These are phyloP conservation scores for Gossypium sturtianum DNA, from an alignment of 345 rosid genomes.

Conservation along the genomic window DNA sequence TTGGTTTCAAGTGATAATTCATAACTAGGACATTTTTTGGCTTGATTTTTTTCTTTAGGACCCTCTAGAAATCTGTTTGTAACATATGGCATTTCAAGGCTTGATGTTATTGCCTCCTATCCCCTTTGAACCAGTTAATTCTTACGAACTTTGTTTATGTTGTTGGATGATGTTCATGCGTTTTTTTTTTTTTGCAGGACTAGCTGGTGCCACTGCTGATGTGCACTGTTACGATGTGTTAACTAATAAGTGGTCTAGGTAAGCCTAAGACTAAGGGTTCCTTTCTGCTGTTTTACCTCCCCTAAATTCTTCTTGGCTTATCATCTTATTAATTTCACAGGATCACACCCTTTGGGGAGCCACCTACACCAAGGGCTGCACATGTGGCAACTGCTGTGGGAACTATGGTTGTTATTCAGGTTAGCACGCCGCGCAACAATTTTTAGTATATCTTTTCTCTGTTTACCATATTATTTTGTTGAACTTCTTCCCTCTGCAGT, in stretches of 20 bases:
- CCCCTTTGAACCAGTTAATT: background rate
- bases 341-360: slow-evolving; percentile 87
- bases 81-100: slow-evolving; percentile 5
- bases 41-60: background rate
- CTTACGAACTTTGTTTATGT: background rate
- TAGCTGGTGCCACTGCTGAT: slow-evolving; percentile 98
- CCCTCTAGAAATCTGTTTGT: background rate
- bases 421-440: slow-evolving; percentile 12
- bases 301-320: background rate
- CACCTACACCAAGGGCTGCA: slow-evolving; percentile 98
- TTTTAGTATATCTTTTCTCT: background rate
- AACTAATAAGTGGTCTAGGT: slow-evolving; percentile 94
- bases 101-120: background rate
- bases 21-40: background rate
- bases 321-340: slow-evolving; percentile 31
- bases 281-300: background rate
- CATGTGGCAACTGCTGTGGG: slow-evolving; percentile 99
- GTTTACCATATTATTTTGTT: background rate
- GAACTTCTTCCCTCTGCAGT: slow-evolving; percentile 3
- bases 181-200: slow-evolving; percentile 44
- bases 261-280: slow-evolving; percentile 20
- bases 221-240: slow-evolving; percentile 96
- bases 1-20: background rate
- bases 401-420: slow-evolving; percentile 99
- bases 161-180: background rate